phyloP scores from a whole-genome alignment of 2,329 filamentous ascomycete genomes.

The Aspergillus cejpii region DNA sequence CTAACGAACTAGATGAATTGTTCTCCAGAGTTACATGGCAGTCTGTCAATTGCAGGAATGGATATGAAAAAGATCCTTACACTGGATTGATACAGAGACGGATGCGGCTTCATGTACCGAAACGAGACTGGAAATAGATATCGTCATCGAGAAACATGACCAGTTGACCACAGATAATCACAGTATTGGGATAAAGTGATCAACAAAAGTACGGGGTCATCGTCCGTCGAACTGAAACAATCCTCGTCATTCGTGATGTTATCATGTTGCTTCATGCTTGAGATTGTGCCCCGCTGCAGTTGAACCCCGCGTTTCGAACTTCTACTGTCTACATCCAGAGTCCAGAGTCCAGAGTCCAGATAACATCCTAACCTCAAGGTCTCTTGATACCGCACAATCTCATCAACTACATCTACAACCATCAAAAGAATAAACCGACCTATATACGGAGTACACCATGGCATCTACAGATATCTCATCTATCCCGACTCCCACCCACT shows the following conservation, averaged over 20 bases:
- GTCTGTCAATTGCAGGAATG: background rate
- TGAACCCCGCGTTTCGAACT: background rate
- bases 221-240: background rate
- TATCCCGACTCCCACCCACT: constrained; percentile 60
- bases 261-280: no score
- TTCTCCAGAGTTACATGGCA: background rate
- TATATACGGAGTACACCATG: no score
- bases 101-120: background rate
- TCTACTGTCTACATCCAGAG: no score
- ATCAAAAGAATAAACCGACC: background rate
- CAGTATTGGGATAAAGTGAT: no score
- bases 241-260: no score
- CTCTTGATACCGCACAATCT: background rate
- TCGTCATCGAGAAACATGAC: background rate
- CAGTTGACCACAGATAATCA: no score
- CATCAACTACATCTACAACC: background rate
- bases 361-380: background rate
- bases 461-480: constrained; percentile 18
- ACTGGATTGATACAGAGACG: background rate
- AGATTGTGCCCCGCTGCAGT: background rate
- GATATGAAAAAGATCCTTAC: background rate
- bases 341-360: background rate
- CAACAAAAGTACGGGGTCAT: no score
- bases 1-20: no score
- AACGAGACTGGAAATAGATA: background rate